These are phyloP conservation scores for Termitomyces sp. DNA, from an alignment of 768 basidiomycete genomes.

Conservation along the genomic window DNA sequence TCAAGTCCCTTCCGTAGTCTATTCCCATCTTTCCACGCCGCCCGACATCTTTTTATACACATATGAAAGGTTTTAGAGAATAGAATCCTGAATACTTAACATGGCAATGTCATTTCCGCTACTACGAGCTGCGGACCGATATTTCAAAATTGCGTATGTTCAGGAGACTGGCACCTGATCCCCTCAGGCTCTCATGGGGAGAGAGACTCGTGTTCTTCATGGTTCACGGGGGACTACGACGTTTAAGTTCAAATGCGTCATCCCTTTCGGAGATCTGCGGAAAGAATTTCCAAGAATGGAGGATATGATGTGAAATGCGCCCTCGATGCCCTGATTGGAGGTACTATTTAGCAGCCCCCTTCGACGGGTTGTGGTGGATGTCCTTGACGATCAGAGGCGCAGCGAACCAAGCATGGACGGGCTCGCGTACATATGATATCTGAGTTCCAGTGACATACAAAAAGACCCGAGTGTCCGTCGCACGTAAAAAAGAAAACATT, in stretches of 20 bases:
- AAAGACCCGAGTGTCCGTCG: background rate
- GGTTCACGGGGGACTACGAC: background rate
- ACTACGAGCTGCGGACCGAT: background rate
- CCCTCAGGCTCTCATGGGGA: too few relatives aligned
- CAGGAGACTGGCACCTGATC: background rate
- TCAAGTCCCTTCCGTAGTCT: background rate
- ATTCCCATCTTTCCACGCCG: background rate
- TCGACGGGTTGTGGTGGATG: background rate
- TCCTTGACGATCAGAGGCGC: background rate
- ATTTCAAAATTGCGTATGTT: background rate
- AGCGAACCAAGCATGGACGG: background rate
- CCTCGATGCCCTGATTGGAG: background rate
- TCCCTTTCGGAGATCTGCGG: slow-evolving; percentile 10
- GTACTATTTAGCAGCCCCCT: background rate
- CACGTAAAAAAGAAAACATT: slow-evolving; percentile 2
- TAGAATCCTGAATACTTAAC: background rate
- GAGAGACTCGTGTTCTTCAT: background rate
- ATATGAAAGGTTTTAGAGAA: background rate
- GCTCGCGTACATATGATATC: background rate
- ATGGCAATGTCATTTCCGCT: background rate
- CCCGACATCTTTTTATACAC: background rate
- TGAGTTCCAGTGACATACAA: background rate
- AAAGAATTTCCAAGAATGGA: background rate
- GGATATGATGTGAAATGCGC: background rate
- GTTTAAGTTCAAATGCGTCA: slow-evolving; percentile 9